Percentiles rank a stretch among this genome's conserved stretches.
These are phyloP conservation scores for Arabidopsis suecica DNA, from an alignment of 345 rosid species.

Conservation along the genomic window DNA sequence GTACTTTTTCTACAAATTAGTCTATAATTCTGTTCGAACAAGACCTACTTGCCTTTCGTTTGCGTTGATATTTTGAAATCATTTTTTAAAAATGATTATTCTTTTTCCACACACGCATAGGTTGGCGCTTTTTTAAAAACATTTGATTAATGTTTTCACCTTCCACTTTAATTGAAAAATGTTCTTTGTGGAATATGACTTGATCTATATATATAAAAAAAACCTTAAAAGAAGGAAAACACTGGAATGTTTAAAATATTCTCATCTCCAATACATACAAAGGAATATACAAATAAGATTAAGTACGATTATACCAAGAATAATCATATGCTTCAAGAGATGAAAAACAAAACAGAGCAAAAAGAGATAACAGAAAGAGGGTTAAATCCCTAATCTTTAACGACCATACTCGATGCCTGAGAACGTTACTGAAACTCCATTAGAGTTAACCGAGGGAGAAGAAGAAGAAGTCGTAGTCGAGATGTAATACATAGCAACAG, in stretches of 20 bases:
- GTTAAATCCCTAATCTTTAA: not conserved
- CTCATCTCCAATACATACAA: not conserved
- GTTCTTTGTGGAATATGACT: not conserved
- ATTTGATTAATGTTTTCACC: not conserved
- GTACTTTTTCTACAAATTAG: no score
- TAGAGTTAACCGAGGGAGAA: constrained; percentile 30
- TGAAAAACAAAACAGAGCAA: not conserved
- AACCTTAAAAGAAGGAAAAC: not conserved
- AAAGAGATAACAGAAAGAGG: not conserved
- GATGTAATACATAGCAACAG: constrained; percentile 44
- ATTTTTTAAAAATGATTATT: not conserved
- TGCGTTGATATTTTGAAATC: not conserved
- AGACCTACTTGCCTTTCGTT: not conserved
- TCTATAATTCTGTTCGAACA: no score
- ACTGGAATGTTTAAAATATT: not conserved
- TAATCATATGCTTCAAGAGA: not conserved
- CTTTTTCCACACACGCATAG: not conserved
- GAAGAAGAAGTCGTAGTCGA: constrained; percentile 49
- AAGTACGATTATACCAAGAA: not conserved
- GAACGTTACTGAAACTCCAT: constrained; percentile 41
- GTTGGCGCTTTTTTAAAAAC: not conserved
- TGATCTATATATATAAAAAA: not conserved
- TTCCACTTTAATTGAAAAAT: not conserved
- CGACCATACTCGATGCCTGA: constrained; percentile 44
- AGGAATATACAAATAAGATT: not conserved